A percentile compares a stretch with the other conserved stretches of the same genome.
phyloP scores from a whole-genome alignment of 2,329 filamentous ascomycete genomes.

The Lanzia echinophila region DNA sequence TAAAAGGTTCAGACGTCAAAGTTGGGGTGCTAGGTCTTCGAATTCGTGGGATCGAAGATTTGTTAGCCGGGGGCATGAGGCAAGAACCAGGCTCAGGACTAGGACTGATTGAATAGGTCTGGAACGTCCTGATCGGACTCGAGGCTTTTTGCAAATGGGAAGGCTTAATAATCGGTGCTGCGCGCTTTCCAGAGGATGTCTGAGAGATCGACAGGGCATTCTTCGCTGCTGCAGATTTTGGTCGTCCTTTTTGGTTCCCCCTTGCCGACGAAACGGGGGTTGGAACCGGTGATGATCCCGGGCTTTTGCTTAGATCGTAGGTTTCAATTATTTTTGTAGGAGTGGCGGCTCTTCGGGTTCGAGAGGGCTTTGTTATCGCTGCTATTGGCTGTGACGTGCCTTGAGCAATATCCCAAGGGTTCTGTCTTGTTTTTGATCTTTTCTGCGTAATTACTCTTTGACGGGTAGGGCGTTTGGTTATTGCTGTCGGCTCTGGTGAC shows the following conservation, averaged over 20 bases:
- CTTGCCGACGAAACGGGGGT: neutral
- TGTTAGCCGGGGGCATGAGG: too few species aligned
- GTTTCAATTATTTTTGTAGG: neutral
- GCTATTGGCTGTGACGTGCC: neutral
- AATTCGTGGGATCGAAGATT: neutral
- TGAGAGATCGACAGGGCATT: neutral
- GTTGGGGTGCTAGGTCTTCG: neutral
- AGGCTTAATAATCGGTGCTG: neutral
- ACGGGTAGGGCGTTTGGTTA: neutral
- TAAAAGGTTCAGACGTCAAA: neutral
- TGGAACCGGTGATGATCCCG: neutral
- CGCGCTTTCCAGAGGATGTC: neutral
- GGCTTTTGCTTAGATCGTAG: neutral
- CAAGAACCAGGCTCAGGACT: neutral
- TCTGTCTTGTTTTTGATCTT: neutral
- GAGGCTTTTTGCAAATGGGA: neutral
- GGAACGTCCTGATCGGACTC: neutral
- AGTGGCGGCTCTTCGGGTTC: neutral
- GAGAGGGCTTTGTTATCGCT: slow-evolving; percentile 1
- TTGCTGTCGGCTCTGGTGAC: neutral
- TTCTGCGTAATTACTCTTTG: neutral
- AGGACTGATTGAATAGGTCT: neutral
- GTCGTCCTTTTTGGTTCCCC: neutral
- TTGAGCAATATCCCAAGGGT: slow-evolving; percentile 7
- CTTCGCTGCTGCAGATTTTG: neutral